A percentile compares a stretch with the other conserved stretches of the same genome.
Evolutionary conservation across 192 early-diverging fungal genomes (phyloP).

Genomic region (Rhizophagus sp.): DNA sequence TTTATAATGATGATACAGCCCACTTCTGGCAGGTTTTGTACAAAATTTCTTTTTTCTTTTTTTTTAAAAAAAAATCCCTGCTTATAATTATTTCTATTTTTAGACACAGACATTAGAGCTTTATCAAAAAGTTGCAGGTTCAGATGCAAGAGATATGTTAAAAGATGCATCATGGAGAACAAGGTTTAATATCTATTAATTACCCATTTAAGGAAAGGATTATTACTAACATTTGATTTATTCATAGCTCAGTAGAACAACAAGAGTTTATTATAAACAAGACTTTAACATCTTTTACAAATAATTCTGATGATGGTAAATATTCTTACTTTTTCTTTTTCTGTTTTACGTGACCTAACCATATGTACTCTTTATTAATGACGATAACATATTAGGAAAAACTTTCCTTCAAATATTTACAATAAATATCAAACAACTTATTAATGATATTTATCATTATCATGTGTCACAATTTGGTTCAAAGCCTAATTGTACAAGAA

Average conservation of each 20-base stretch:
- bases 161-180: constrained; percentile 53
- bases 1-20: constrained; percentile 60
- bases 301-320: not conserved
- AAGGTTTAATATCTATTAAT: constrained; percentile 35
- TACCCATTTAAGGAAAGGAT: not conserved
- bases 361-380: not conserved
- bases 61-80: not conserved
- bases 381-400: not conserved
- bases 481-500: not conserved
- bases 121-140: constrained; percentile 62
- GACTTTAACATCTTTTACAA: not conserved
- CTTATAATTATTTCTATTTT: not conserved
- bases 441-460: constrained; percentile 33
- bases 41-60: not conserved
- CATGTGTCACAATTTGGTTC: constrained; percentile 30
- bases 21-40: constrained; percentile 77
- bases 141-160: constrained; percentile 56
- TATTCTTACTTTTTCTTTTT: not conserved
- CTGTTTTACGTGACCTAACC: too few relatives aligned
- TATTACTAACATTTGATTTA: not conserved
- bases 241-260: not conserved
- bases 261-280: not conserved
- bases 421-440: constrained; percentile 31
- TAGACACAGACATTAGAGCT: constrained; percentile 36
- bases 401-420: constrained; percentile 3